Conservation (phyloP, 805 yeast genomes). For the Cyberlindnera lachancei region DNA sequence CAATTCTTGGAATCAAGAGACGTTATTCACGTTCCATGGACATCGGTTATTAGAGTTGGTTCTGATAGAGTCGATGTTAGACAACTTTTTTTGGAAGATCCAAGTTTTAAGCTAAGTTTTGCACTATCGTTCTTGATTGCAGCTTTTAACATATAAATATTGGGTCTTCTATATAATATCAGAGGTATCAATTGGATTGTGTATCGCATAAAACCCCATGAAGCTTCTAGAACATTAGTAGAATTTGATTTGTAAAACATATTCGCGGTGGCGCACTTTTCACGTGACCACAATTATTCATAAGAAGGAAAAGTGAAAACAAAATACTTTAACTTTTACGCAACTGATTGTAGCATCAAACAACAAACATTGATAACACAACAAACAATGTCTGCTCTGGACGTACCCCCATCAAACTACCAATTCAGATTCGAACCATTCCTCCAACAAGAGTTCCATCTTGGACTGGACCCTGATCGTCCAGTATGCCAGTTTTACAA, state of each 20-base stretch:
- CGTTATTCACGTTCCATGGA: constrained; percentile 38
- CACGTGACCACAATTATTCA: no score
- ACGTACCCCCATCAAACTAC: constrained; percentile 33
- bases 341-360: no score
- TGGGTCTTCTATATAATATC: neutral
- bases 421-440: constrained; percentile 74
- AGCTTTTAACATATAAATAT: constrained; percentile 38
- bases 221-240: no score
- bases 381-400: constrained; percentile 28
- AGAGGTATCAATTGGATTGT: no score
- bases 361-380: no score
- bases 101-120: constrained; percentile 54
- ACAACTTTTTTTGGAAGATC: constrained; percentile 46
- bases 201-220: no score
- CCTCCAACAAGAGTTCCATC: constrained; percentile 68
- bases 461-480: constrained; percentile 82
- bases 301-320: no score
- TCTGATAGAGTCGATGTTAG: constrained; percentile 36
- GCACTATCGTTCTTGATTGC: constrained; percentile 49
- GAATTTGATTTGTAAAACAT: no score
- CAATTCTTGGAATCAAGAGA: constrained; percentile 52
- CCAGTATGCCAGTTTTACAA: constrained; percentile 75
- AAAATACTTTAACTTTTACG: no score
- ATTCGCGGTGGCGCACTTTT: no score
- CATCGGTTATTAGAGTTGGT: constrained; percentile 30